These are phyloP conservation scores for Fomitopsis serialis DNA, from an alignment of 768 basidiomycete genomes.

Conservation along the genomic window DNA sequence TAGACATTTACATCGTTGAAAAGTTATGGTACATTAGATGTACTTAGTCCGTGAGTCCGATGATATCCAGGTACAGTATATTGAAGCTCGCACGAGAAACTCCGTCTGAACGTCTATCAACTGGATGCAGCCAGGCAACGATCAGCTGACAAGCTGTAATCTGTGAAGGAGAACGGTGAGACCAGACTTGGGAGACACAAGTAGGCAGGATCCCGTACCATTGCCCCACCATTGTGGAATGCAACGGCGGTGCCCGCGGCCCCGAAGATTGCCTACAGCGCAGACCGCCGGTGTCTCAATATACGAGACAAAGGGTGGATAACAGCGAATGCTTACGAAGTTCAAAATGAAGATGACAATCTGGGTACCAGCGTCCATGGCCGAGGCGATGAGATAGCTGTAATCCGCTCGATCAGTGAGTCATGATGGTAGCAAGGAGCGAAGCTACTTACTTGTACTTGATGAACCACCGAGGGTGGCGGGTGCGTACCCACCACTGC, in stretches of 20 bases:
- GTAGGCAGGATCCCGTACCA: constrained; percentile 6
- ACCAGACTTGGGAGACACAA: not conserved
- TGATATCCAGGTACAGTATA: not conserved
- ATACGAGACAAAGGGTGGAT: too few species aligned
- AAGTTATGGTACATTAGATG: too few species aligned
- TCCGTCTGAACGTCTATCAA: not conserved
- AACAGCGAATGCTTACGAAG: constrained; percentile 8
- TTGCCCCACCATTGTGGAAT: constrained; percentile 23
- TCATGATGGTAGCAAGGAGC: not conserved
- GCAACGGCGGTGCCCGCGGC: constrained; percentile 19
- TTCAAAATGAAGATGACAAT: constrained; percentile 31
- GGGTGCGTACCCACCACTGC: constrained; percentile 37
- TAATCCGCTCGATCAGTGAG: not conserved
- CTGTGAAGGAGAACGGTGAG: not conserved
- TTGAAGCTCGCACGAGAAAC: not conserved
- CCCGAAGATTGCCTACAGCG: constrained; percentile 15
- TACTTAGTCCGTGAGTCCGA: not conserved
- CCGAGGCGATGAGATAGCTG: constrained; percentile 35
- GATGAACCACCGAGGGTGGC: constrained; percentile 33
- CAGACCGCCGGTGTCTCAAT: too few species aligned
- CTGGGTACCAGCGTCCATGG: constrained; percentile 34
- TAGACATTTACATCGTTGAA: not conserved
- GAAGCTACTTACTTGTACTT: constrained; percentile 1
- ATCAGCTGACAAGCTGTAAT: constrained; percentile 18
- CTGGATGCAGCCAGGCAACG: constrained; percentile 12